Conservation (phyloP, 768 basidiomycete species). For the Cystofilobasidium bisporidii region DNA sequence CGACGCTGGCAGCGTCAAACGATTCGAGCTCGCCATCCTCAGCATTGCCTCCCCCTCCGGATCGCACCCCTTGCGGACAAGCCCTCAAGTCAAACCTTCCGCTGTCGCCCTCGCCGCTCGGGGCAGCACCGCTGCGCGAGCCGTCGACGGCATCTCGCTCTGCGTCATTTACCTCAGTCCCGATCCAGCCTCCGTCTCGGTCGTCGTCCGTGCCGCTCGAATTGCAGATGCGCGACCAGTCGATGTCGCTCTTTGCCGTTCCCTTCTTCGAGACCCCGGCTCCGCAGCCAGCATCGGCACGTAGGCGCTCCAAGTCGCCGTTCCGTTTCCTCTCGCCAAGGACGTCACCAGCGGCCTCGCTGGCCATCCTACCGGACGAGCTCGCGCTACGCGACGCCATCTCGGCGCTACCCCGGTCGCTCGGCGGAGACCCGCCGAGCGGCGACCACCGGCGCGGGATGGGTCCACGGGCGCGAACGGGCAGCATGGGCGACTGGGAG, state of each 20-base stretch:
- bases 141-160: neutral
- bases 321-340: constrained; percentile 1
- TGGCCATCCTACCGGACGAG: neutral
- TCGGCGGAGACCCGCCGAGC: constrained; percentile 20
- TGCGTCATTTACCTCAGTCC: constrained; percentile 1
- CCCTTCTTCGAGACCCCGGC: constrained; percentile 6
- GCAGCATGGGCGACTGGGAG: constrained; percentile 28
- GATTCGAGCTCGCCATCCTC: too few species aligned
- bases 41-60: neutral
- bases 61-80: constrained; percentile 9
- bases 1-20: neutral
- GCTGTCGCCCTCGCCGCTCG: neutral
- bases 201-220: constrained; percentile 8
- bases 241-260: constrained; percentile 15
- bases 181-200: neutral
- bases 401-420: constrained; percentile 21
- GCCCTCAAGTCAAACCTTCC: constrained; percentile 12
- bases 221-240: neutral
- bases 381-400: constrained; percentile 19
- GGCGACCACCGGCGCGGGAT: constrained; percentile 2
- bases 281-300: neutral
- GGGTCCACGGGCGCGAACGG: constrained; percentile 17
- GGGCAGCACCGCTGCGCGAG: neutral
- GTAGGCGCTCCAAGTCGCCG: constrained; percentile 4
- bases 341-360: constrained; percentile 2